A percentile compares a stretch with the other conserved stretches of the same genome.
These are phyloP conservation scores for Pseudogymnoascus sp. DNA, from an alignment of 2,329 filamentous ascomycete species.

Conservation along the genomic window DNA sequence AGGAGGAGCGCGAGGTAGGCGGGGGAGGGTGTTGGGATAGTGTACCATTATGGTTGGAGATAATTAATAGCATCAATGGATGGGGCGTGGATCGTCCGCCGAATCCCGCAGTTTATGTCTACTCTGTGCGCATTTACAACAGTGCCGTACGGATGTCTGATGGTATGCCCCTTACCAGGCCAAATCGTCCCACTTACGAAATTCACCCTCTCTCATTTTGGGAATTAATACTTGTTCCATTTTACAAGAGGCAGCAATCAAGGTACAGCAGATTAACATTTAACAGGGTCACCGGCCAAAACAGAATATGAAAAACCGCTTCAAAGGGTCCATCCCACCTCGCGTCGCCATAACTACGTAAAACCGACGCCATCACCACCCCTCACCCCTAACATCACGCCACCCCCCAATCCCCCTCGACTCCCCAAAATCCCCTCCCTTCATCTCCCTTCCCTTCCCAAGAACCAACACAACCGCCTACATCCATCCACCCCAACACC, in stretches of 20 bases:
- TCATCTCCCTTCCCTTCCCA: not conserved
- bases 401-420: not conserved
- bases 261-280: not conserved
- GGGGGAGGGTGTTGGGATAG: not conserved
- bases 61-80: not conserved
- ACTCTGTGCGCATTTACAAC: not conserved
- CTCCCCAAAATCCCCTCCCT: not conserved
- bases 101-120: not conserved
- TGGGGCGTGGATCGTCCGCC: not conserved
- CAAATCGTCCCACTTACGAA: not conserved
- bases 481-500: not conserved
- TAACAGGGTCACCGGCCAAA: not conserved
- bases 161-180: not conserved
- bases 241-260: not conserved
- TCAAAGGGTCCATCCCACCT: not conserved
- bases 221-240: not conserved
- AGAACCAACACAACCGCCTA: not conserved
- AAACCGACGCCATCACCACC: constrained; percentile 2
- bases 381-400: not conserved
- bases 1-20: constrained; percentile 35
- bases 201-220: not conserved
- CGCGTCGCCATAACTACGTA: not conserved
- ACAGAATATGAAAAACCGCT: not conserved
- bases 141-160: not conserved
- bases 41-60: not conserved